These are phyloP conservation scores for Pseudotsuga menziesii DNA, from an alignment of 75 land plant genomes.

Conservation along the genomic window DNA sequence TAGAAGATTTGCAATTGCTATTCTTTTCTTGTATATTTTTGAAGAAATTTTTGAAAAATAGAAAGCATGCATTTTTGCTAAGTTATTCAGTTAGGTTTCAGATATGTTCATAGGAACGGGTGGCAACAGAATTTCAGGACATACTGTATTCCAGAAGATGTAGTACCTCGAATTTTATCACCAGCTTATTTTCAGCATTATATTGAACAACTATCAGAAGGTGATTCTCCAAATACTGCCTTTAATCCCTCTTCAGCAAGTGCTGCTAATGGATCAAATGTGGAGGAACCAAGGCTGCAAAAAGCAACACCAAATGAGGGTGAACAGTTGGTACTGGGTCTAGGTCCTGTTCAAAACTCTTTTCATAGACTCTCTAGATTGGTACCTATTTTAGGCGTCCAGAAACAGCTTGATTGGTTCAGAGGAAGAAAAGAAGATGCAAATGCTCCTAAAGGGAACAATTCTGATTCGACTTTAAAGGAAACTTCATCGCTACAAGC, in stretches of 20 bases:
- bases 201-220: slow-evolving; percentile 32
- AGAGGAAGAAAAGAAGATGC: slow-evolving; percentile 29
- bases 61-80: not conserved
- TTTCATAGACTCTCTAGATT: slow-evolving; percentile 83
- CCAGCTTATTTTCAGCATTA: slow-evolving; percentile 98
- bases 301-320: slow-evolving; percentile 33
- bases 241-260: not conserved
- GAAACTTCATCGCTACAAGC: slow-evolving; percentile 45
- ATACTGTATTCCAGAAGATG: slow-evolving; percentile 97
- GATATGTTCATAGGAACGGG: slow-evolving; percentile 79
- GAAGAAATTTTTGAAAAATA: not conserved
- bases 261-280: slow-evolving; percentile 2
- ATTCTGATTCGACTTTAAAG: slow-evolving; percentile 12
- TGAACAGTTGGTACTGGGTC: slow-evolving; percentile 47
- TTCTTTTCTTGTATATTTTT: not conserved
- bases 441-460: slow-evolving; percentile 7
- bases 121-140: slow-evolving; percentile 89
- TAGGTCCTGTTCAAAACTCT: slow-evolving; percentile 73
- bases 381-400: slow-evolving; percentile 70
- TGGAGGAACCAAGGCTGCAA: slow-evolving; percentile 13
- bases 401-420: slow-evolving; percentile 42
- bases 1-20: not conserved
- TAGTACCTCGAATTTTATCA: slow-evolving; percentile 89
- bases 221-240: not conserved
- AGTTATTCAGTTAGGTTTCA: slow-evolving; percentile 22